Conservation (phyloP, 2,329 filamentous ascomycete genomes). For the Alternaria sp. region DNA sequence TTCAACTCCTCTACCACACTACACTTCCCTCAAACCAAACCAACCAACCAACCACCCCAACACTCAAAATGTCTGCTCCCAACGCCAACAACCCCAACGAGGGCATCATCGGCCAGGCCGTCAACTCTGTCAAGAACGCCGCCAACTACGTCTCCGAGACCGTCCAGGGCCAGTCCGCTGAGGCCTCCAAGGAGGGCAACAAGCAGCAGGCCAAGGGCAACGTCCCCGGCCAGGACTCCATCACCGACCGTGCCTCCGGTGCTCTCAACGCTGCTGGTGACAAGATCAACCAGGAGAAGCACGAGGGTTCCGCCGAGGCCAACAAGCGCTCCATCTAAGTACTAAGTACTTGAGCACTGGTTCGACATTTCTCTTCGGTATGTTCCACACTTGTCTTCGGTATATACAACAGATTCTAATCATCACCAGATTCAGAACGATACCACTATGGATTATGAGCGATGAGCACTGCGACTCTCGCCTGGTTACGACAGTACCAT, state of each 20-base stretch:
- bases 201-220: slow-evolving; percentile 68
- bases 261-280: slow-evolving; percentile 61
- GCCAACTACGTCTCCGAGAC: slow-evolving; percentile 74
- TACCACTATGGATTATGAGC: slow-evolving; percentile 20
- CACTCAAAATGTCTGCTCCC: slow-evolving; percentile 54
- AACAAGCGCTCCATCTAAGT: slow-evolving; percentile 56
- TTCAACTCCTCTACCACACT: slow-evolving; percentile 4
- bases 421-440: slow-evolving; percentile 23
- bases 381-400: neutral
- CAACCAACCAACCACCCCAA: slow-evolving; percentile 23
- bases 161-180: slow-evolving; percentile 64
- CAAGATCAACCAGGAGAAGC: slow-evolving; percentile 63
- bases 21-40: slow-evolving; percentile 9
- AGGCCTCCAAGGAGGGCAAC: slow-evolving; percentile 73
- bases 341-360: slow-evolving; percentile 16
- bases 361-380: slow-evolving; percentile 32
- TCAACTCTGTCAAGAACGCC: slow-evolving; percentile 61
- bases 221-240: slow-evolving; percentile 53
- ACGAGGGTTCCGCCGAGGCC: slow-evolving; percentile 59
- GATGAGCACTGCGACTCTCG: slow-evolving; percentile 32
- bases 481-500: slow-evolving; percentile 24
- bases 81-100: slow-evolving; percentile 56
- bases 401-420: neutral
- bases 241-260: slow-evolving; percentile 62
- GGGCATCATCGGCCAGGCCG: slow-evolving; percentile 53